These are phyloP conservation scores for Breynia disticha DNA, from an alignment of 441 rosid genomes.

Conservation along the genomic window DNA sequence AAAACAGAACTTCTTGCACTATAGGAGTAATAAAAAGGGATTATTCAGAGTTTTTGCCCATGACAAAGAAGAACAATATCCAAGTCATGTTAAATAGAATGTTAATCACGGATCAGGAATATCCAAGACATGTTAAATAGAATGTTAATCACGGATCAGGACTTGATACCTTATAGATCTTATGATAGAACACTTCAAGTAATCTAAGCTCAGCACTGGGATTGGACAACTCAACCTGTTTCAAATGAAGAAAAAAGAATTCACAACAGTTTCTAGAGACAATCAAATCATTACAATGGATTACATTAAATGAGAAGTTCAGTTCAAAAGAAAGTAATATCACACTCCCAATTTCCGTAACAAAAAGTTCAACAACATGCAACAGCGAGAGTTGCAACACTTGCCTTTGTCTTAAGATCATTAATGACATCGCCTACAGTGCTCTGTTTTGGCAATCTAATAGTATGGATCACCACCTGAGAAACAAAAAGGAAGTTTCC, in stretches of 20 bases:
- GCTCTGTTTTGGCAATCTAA: conserved; percentile 95
- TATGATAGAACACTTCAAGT: conserved; percentile 89
- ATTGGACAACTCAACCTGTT: conserved; percentile 84
- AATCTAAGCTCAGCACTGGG: conserved; percentile 84
- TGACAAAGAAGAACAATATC: neutral
- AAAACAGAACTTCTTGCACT: neutral
- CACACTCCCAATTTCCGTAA: neutral
- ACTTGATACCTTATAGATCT: conserved; percentile 75
- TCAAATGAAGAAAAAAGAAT: neutral
- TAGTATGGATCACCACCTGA: conserved; percentile 45
- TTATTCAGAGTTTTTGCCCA: neutral
- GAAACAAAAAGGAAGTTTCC: neutral
- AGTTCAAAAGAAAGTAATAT: neutral
- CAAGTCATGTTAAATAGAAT: neutral
- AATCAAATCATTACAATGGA: too few species aligned
- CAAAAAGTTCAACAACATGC: neutral
- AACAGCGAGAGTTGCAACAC: neutral
- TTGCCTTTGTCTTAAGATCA: conserved; percentile 82
- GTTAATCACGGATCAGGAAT: too few species aligned
- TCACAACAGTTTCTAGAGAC: neutral
- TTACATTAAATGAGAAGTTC: too few species aligned
- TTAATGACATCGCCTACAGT: conserved; percentile 81
- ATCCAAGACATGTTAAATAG: neutral
- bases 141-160: neutral
- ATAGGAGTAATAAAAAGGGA: neutral